Conservation (phyloP, 148 eudicot genomes). For the Pouteria glomerata region DNA sequence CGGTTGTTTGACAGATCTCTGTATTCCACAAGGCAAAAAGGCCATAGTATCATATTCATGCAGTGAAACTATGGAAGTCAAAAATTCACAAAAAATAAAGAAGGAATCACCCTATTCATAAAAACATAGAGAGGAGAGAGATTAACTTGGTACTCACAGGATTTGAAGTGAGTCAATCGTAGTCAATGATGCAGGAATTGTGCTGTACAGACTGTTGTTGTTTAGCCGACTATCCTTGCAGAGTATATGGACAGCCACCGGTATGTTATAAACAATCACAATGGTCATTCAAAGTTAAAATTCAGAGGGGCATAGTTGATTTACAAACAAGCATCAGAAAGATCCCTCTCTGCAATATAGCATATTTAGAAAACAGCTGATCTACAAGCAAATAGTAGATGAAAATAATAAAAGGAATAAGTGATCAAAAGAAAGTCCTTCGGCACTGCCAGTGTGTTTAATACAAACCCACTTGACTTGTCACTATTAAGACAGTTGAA, state of each 20-base stretch:
- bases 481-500: not conserved
- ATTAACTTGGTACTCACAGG: constrained; percentile 55
- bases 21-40: constrained; percentile 18
- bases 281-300: not conserved
- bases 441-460: not conserved
- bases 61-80: not conserved
- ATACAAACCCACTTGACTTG: not conserved
- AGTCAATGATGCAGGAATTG: constrained; percentile 59
- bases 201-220: constrained; percentile 62
- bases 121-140: not conserved
- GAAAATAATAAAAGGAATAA: not conserved
- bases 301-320: not conserved
- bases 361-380: not conserved
- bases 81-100: not conserved
- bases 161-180: constrained; percentile 45
- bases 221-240: constrained; percentile 68
- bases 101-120: not conserved
- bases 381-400: not conserved
- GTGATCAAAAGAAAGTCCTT: not conserved
- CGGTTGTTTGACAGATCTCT: constrained; percentile 72
- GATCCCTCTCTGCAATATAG: not conserved
- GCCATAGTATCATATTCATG: not conserved
- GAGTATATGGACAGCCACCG: constrained; percentile 17
- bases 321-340: not conserved
- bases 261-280: constrained; percentile 4